phyloP scores from a whole-genome alignment of 108 stramenopile species.

The Skeletonema costatum region DNA sequence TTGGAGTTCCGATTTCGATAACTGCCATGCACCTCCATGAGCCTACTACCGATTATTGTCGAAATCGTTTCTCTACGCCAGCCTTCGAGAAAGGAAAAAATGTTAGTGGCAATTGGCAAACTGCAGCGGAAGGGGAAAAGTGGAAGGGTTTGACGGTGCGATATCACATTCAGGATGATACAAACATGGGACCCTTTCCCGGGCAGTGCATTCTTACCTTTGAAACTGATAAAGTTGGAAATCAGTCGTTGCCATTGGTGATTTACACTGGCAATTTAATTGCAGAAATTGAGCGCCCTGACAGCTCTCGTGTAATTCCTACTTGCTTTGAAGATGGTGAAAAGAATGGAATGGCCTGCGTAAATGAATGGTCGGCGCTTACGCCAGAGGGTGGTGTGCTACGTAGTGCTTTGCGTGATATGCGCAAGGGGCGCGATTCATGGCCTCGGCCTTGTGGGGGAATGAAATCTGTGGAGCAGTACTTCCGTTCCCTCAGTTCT shows the following conservation, averaged over 20 bases:
- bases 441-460: neutral
- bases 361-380: conserved; percentile 25
- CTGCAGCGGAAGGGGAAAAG: conserved; percentile 10
- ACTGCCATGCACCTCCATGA: conserved; percentile 16
- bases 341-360: conserved; percentile 17
- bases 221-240: conserved; percentile 40
- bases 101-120: conserved; percentile 2
- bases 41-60: conserved; percentile 15
- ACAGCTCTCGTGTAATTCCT: neutral
- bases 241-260: conserved; percentile 40
- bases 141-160: conserved; percentile 34
- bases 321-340: neutral
- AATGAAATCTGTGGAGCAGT: conserved; percentile 1
- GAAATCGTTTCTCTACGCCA: conserved; percentile 24
- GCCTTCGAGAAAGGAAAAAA: neutral
- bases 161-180: conserved; percentile 15
- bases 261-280: conserved; percentile 38
- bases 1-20: conserved; percentile 39
- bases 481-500: conserved; percentile 27
- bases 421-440: neutral
- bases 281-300: conserved; percentile 25
- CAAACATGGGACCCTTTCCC: neutral
- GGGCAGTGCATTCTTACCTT: conserved; percentile 30
- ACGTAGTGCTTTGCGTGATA: conserved; percentile 11
- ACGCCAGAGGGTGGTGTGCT: conserved; percentile 18